phyloP scores from a whole-genome alignment of 176 grass and related monocot species.

The Hordeum vulgare region MorexV3_pseudomolecules_assembly NC_058521.1:53867180-53867679 shows the following conservation, averaged over 20 bases:
- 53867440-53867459: neutral
- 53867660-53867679: neutral
- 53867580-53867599: neutral
- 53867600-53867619: neutral
- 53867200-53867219: neutral
- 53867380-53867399: neutral
- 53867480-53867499: neutral
- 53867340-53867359: slow-evolving; percentile 76
- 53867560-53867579: neutral
- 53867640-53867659: neutral
- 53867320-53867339: slow-evolving; percentile 70
- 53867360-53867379: slow-evolving; percentile 30
- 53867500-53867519: neutral
- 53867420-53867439: neutral
- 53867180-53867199: neutral
- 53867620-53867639: neutral
- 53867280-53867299: slow-evolving; percentile 58
- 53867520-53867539: neutral
- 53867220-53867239: neutral
- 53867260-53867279: slow-evolving; percentile 75
- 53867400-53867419: neutral
- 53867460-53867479: neutral
- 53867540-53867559: neutral
- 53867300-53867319: slow-evolving; percentile 87
- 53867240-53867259: neutral